phyloP scores from a whole-genome alignment of 257 asterid species.

The Fraxinus americana region DNA sequence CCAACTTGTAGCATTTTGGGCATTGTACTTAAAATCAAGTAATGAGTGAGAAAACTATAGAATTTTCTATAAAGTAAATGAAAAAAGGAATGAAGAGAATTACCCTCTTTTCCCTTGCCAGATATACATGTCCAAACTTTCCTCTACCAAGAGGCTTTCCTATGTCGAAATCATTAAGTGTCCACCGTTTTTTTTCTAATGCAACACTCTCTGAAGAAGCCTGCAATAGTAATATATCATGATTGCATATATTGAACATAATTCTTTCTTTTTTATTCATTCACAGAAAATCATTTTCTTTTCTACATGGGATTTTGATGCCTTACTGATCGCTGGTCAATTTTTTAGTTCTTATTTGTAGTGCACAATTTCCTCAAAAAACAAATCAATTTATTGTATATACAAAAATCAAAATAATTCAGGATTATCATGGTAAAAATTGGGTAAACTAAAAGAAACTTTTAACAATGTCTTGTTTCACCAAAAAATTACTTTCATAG shows the following conservation, averaged over 20 bases:
- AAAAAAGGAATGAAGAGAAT: slow-evolving; percentile 19
- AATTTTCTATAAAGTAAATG: neutral
- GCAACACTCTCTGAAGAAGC: slow-evolving; percentile 51
- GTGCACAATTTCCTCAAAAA: neutral
- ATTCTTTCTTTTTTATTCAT: neutral
- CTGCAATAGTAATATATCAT: slow-evolving; percentile 33
- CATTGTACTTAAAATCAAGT: neutral
- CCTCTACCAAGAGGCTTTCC: slow-evolving; percentile 97
- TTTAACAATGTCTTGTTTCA: neutral
- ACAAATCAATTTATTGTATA: no score
- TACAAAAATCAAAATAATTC: no score
- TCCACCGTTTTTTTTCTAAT: slow-evolving; percentile 75
- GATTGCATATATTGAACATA: neutral
- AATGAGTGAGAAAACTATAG: slow-evolving; percentile 1
- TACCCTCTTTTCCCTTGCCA: slow-evolving; percentile 87
- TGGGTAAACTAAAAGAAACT: neutral
- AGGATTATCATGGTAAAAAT: neutral
- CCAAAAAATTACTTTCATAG: neutral
- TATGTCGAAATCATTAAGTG: slow-evolving; percentile 69
- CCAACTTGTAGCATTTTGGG: neutral
- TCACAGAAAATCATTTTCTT: neutral
- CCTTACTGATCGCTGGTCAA: neutral
- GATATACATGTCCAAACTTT: slow-evolving; percentile 88
- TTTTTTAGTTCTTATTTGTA: neutral
- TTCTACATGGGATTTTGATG: neutral